These are phyloP conservation scores for Solanum dulcamara DNA, from an alignment of 257 asterid genomes.

Conservation along the genomic window DNA sequence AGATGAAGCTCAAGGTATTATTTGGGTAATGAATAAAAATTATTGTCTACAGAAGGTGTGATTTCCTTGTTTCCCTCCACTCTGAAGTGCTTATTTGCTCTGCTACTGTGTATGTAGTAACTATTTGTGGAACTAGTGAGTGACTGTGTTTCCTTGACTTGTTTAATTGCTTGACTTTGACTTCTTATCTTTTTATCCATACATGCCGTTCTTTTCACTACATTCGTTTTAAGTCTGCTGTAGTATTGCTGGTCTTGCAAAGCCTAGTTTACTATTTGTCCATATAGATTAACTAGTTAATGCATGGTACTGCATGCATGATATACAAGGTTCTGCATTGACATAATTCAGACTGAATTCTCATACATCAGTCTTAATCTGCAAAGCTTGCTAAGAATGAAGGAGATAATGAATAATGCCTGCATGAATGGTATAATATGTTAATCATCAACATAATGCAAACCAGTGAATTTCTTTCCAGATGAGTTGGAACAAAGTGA, in stretches of 20 bases:
- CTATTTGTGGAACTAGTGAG: background rate
- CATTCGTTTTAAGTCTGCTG: background rate
- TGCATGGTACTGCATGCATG: background rate
- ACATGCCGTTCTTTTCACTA: background rate
- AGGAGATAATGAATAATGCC: background rate
- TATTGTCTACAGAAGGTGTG: background rate
- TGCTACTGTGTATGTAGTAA: background rate
- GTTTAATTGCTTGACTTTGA: background rate
- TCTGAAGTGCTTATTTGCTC: background rate
- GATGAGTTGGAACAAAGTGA: slow-evolving; percentile 1
- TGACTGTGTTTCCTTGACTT: background rate
- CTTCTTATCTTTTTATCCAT: background rate
- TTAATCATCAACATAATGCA: background rate
- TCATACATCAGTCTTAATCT: background rate
- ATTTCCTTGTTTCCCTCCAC: background rate
- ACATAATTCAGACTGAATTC: background rate
- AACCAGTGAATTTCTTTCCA: background rate
- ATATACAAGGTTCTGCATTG: background rate
- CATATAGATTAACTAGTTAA: background rate
- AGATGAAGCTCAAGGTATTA: background rate
- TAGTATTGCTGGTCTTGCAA: background rate
- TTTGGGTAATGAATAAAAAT: background rate
- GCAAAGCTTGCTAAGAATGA: background rate
- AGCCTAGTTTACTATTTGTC: background rate
- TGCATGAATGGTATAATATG: background rate